Evolutionary conservation across 2,329 filamentous ascomycete species (phyloP), one percentile per base, ranked within the genome.

Genomic region (Aspergillus novofumigatus): DNA sequence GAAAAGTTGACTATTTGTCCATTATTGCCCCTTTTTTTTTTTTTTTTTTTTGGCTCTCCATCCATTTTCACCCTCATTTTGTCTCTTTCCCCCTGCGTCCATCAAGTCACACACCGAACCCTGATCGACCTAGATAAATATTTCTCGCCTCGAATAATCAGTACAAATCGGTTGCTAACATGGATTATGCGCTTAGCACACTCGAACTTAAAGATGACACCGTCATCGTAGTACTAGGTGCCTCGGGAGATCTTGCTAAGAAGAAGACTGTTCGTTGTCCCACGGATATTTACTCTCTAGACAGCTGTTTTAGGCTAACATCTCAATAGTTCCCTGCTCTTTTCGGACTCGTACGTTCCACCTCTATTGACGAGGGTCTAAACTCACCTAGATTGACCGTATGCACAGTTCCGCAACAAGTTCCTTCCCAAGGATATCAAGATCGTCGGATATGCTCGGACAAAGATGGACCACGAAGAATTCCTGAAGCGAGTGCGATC

Each of bases 151-250:
- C 28, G 14, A 47, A 23, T 4, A 47, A 14, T 3, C 8, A 23
- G 6, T 23, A 5, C 44, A 23, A 47, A 44, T 54, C 54, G 59
- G 55, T 56, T 55, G 56, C 67, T 73, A 67, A 73, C 71, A 81
- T 73, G 69, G 58, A 71, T 81, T 68, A 47, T 57, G 57, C 52
- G 59, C 65, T 66, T 75, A 96, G 91, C 73, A 87, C 86, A 71
- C 83, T 95, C 78, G 94, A 99, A 86, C 88, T 99, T 73, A 99
- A 97, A 84, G 91, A 97, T 73, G 95, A 99, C 84, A 99, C 94
- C 65, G 86, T 92, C 73, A 95, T 99, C 71, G 85, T 99, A 70
- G 94, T 99, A 69, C 87, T 99, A 66, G 94, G 94, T 71, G 94
- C 94, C 65, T 99, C 94, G 53, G 94, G 94, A 71, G 94, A 99